Evolutionary conservation across 2,329 filamentous ascomycete genomes (phyloP), one percentile per base, ranked within the genome.

Genomic region (Leptographium radiaticola): DNA sequence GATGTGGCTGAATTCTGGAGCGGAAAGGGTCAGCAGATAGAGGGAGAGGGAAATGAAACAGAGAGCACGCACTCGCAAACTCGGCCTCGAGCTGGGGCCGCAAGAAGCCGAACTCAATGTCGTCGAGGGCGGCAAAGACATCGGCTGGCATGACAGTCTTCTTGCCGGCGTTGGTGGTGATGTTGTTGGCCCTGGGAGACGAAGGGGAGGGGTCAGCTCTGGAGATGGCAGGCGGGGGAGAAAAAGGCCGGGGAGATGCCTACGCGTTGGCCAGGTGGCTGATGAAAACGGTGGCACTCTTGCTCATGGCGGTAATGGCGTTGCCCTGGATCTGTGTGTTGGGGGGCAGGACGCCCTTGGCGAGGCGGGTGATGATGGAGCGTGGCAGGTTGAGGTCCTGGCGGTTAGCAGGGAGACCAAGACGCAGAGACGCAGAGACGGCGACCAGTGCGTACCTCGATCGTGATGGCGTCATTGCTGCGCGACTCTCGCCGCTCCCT

Each of bases 271-370:
- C 83, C 36, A 93, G 72, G 66, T 90, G 87, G 69, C 81, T 91
- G 61, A 93, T 84, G 63, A 93, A 93, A 0, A 93, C 83, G 1
- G 86, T 90, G 9, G 87, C 84, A 67, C 85, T 86, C 70, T 90
- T 90, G 60, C 80, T 85, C 71, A 93, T 77, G 11, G 87, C 87
- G 51, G 88, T 70, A 53, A 90, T 79, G 44, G 87, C 87, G 70
- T 89, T 89, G 63, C 83, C 87, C 66, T 91, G 86, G 49, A 91
- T 87, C 68, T 89, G 85, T 6, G 87, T 90, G 65, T 89, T 89
- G 7, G 86, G 76, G 1, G 87, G 87, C 6, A 93, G 72, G 7
- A 88, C 86, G 43, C 86, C 84, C 70, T 91, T 91, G 43, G 86
- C 85, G 38, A 93, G 75, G 53, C 87, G 77, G 52, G 85, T 86